A percentile compares a stretch with the other conserved stretches of the same genome.
Conservation (phyloP, 1,284 basidiomycete species). For the Xerocomus amazonicus region DNA sequence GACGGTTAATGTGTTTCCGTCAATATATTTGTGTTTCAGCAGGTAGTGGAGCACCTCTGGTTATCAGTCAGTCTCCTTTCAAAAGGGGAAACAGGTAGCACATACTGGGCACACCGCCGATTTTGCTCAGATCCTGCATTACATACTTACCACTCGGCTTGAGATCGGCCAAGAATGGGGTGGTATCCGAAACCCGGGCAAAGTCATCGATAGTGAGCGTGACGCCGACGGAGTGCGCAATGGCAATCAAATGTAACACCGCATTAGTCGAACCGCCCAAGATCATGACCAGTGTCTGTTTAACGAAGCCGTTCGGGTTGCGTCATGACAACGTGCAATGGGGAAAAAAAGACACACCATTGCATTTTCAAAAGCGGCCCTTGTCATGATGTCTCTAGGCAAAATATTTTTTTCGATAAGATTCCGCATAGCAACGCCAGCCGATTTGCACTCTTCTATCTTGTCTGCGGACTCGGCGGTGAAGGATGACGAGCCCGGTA, state of each 20-base stretch:
- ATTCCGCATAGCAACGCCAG: conserved; percentile 80
- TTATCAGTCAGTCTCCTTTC: conserved; percentile 7
- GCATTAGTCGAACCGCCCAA: conserved; percentile 94
- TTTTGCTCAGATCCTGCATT: conserved; percentile 87
- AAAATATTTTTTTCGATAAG: conserved; percentile 90
- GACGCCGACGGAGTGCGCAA: conserved; percentile 86
- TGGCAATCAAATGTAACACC: conserved; percentile 86
- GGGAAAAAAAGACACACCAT: conserved; percentile 55
- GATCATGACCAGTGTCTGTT: conserved; percentile 86
- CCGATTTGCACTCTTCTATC: conserved; percentile 74
- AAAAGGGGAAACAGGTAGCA: conserved; percentile 13
- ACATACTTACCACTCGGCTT: conserved; percentile 91
- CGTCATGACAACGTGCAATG: conserved; percentile 6
- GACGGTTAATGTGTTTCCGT: conserved; percentile 84
- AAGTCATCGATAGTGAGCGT: conserved; percentile 83
- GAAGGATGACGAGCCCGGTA: conserved; percentile 94
- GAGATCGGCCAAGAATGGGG: conserved; percentile 86
- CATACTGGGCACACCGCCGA: conserved; percentile 85
- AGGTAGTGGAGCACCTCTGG: conserved; percentile 81
- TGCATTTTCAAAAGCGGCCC: conserved; percentile 93
- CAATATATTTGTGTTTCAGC: conserved; percentile 76
- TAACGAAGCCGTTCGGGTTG: conserved; percentile 9
- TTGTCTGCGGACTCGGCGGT: conserved; percentile 92
- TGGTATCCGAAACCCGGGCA: conserved; percentile 79
- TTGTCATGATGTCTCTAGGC: conserved; percentile 95